A percentile compares a stretch with the other conserved stretches of the same genome.
phyloP scores from a whole-genome alignment of 2,329 filamentous ascomycete species.

The Venturia nashicola region DNA sequence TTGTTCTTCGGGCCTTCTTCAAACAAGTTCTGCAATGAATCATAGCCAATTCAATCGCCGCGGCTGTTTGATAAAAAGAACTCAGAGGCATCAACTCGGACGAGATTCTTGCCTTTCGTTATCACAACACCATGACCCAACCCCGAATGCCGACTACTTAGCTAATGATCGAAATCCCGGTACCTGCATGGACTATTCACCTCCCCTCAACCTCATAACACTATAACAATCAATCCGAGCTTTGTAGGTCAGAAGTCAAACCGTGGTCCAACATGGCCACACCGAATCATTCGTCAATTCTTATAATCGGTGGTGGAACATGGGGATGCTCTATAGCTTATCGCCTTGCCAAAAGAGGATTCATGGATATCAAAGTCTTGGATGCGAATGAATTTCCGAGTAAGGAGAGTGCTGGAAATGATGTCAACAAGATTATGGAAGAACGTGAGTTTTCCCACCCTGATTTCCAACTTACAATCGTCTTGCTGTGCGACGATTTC shows the following conservation, averaged over 20 bases:
- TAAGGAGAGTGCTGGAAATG: conserved; percentile 37
- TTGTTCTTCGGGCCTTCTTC: no score
- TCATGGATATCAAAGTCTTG: conserved; percentile 36
- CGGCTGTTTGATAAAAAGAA: no score
- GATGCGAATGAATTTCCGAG: conserved; percentile 36
- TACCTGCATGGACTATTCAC: background rate
- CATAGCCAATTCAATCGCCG: no score
- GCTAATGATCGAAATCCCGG: background rate
- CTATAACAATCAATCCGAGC: background rate
- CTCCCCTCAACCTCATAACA: background rate
- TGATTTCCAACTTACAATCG: background rate
- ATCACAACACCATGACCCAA: background rate
- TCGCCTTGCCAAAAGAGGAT: conserved; percentile 37
- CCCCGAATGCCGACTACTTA: background rate
- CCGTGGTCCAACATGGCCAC: background rate
- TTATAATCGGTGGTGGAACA: conserved; percentile 39
- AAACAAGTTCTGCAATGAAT: no score
- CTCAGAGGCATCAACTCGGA: background rate
- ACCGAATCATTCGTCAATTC: conserved; percentile 12
- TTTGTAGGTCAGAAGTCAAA: background rate
- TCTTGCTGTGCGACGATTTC: conserved; percentile 1
- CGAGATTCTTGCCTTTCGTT: background rate
- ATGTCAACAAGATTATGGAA: conserved; percentile 39
- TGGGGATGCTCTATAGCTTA: conserved; percentile 42
- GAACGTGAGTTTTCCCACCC: conserved; percentile 17